Evolutionary conservation across 73 alveolate genomes (phyloP).

Genomic region (Durusdinium trenchii): DNA sequence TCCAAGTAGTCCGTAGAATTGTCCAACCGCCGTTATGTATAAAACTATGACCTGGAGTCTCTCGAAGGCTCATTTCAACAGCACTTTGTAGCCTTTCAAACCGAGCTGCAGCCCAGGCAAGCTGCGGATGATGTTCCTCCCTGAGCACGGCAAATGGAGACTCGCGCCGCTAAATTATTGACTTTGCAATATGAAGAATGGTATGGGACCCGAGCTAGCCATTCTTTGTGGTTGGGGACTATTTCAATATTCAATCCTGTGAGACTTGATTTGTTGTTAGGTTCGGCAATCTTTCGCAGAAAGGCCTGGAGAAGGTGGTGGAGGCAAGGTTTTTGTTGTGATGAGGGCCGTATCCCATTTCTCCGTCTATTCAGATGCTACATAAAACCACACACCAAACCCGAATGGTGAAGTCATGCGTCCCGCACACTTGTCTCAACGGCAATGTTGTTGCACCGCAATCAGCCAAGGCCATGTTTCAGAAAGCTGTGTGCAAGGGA

Average conservation of each 20-base stretch:
- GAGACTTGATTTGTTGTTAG: background rate
- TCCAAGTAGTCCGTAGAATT: background rate
- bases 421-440: background rate
- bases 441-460: background rate
- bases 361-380: background rate
- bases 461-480: constrained; percentile 65
- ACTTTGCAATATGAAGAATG: too few relatives aligned
- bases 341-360: background rate
- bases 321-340: background rate
- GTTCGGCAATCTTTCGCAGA: constrained; percentile 78
- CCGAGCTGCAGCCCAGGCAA: too few relatives aligned
- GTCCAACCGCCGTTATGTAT: too few relatives aligned
- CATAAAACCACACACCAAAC: background rate
- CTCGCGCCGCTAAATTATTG: too few relatives aligned
- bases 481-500: constrained; percentile 30
- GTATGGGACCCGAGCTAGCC: too few relatives aligned
- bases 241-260: too few relatives aligned
- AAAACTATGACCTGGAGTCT: too few relatives aligned
- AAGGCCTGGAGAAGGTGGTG: constrained; percentile 86
- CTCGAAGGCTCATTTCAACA: too few relatives aligned
- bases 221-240: too few relatives aligned
- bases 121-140: constrained; percentile 72
- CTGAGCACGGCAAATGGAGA: too few relatives aligned
- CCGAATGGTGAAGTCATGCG: background rate
- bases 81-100: too few relatives aligned